These are phyloP conservation scores for Boletellus ananiceps DNA, from an alignment of 768 basidiomycete genomes.

Conservation along the genomic window DNA sequence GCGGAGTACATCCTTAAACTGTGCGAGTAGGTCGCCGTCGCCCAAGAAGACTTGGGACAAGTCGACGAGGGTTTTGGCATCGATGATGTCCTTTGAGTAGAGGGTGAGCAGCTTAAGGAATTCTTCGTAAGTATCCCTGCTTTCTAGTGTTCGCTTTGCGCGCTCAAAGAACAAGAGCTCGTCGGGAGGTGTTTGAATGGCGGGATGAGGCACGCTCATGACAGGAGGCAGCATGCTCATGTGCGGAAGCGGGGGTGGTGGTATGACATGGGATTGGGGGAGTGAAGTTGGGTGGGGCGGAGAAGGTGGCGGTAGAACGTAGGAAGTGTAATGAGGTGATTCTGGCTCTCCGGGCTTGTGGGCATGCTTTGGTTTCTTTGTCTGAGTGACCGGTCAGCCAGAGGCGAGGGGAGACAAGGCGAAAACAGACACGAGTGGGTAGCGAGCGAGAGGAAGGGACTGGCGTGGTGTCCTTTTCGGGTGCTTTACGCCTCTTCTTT, in stretches of 20 bases:
- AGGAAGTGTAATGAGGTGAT: slow-evolving; percentile 41
- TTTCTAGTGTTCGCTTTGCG: slow-evolving; percentile 76
- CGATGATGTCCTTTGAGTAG: slow-evolving; percentile 89
- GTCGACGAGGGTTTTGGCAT: slow-evolving; percentile 75
- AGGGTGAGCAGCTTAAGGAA: slow-evolving; percentile 91
- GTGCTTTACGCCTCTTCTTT: slow-evolving; percentile 58
- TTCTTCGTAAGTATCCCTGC: slow-evolving; percentile 79
- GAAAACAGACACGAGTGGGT: slow-evolving; percentile 42
- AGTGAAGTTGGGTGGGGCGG: slow-evolving; percentile 28
- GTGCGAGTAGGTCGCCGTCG: slow-evolving; percentile 69
- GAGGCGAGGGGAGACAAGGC: background rate
- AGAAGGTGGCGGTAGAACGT: slow-evolving; percentile 40
- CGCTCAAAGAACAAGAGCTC: slow-evolving; percentile 94
- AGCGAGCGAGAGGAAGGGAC: slow-evolving; percentile 48
- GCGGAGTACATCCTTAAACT: slow-evolving; percentile 84
- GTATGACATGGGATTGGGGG: slow-evolving; percentile 26
- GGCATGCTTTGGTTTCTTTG: slow-evolving; percentile 60
- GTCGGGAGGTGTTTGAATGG: slow-evolving; percentile 47
- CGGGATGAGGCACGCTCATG: slow-evolving; percentile 25
- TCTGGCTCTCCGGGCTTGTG: slow-evolving; percentile 59
- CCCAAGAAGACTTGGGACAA: slow-evolving; percentile 79
- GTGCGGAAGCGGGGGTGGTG: slow-evolving; percentile 26
- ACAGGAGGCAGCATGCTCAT: slow-evolving; percentile 23
- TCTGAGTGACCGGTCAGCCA: slow-evolving; percentile 29
- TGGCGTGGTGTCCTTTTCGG: slow-evolving; percentile 67